Evolutionary conservation across 2,329 filamentous ascomycete genomes (phyloP), one percentile per base, ranked within the genome.

Genomic region (Pseudopithomyces chartarum): DNA sequence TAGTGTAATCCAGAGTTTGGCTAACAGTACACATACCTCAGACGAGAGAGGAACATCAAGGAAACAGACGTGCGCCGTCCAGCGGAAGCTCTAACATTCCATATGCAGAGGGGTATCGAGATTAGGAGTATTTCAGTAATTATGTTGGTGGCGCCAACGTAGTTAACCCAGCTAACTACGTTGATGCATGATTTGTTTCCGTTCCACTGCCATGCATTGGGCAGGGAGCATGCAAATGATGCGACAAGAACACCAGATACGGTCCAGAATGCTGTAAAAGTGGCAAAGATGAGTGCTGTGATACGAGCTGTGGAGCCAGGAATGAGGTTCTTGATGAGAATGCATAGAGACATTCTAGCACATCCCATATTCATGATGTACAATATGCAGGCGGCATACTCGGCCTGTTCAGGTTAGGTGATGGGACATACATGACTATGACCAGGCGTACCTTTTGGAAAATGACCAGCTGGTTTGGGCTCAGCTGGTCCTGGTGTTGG

Each of bases 281-380:
- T 36, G 12, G 56, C 63, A 26, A 71, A 65, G 2, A 58, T 52
- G 6, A 62, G 33, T 2, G 65, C 62, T 1, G 63, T 62, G 22
- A 59, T 62, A 17, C 62, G 60, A 1, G 67, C 56, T 2, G 59
- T 34, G 3, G 29, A 39, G 6, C 66, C 67, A n/a, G 60, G 61
- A 32, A 73, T 61, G 5, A 73, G 54, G 23, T 63, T 60, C 39
- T 55, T 61, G 45, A 73, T 65, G 7, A 70, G 39, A 8, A 70
- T 38, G 22, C 63, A 68, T 5, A 70, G 44, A 10, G 65, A 69
- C 34, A 71, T 65, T 23, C 67, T 62, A 11, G 67, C 57, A 50
- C 64, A 70, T 32, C 70, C 70, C 62, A 73, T 64, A 55, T 70
- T 73, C 22, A 65, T 65, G 34, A 73, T 62, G 55, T 69, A 70